Evolutionary conservation across 129 eudicot species (phyloP), one percentile per base, ranked within the genome.

Genomic region (Sambucus nigra): DNA sequence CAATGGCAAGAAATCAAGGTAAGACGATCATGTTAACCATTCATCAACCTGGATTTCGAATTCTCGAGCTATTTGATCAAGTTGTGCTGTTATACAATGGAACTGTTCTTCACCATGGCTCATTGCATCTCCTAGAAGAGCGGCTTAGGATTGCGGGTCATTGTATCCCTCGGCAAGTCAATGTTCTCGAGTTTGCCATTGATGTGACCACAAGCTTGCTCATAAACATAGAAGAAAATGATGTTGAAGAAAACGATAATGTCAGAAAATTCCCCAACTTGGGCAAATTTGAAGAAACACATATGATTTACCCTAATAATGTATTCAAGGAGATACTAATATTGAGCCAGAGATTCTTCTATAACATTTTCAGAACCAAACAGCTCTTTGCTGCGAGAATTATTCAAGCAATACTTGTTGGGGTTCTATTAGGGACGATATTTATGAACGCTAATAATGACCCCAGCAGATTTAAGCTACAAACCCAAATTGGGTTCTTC

Each of bases 31-130:
- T 81, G 15, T 39, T 86, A 38, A 81, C 83, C 23, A 86, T 86
- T 39, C 95, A 86, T 51, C 95, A 86, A 55, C 95, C 95, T 0
- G 92, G 95, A 25, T 81, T 72, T 52, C 79, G 81, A 38, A 86
- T 86, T 64, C 76, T 86, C 5, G 81, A 86, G 59, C 49, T 81
- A 0, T 25, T 81, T 25, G 87, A 81, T 51, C 76, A 75, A 38
- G 70, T 81, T 38, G 59, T 81, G 46, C n/a, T 86, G 54, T 53
- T 86, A 15, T 68, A 64, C 0, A 70, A 81, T 21, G 92, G 95
- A 7, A 15, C 42, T 3, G 76, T 76, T 55, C 67, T 79, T 60
- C 85, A 86, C 22, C 72, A 78, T 6, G 88, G 93, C 18, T 62
- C 87, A 5, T 57, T 82, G 13, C 21, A 55, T 19, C 68, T 32